phyloP scores from a whole-genome alignment of 768 basidiomycete genomes.

The Russula vinacea region DNA sequence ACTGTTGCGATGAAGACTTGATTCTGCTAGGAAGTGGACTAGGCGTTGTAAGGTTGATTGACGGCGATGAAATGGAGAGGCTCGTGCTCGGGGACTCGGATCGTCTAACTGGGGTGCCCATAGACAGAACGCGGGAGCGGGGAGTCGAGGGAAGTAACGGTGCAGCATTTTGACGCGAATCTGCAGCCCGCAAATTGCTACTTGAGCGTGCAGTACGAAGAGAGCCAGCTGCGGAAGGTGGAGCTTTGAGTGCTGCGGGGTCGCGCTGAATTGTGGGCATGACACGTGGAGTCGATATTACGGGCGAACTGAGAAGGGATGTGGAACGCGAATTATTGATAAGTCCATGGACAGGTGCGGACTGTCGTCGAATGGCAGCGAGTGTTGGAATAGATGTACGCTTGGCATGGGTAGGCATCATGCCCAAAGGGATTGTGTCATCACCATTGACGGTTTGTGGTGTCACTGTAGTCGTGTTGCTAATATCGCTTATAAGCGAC shows the following conservation, averaged over 20 bases:
- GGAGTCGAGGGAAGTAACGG: conserved; percentile 34
- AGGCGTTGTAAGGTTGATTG: conserved; percentile 23
- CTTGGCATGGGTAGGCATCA: conserved; percentile 44
- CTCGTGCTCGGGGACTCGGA: conserved; percentile 24
- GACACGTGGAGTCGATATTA: conserved; percentile 33
- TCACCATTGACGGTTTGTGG: conserved; percentile 30
- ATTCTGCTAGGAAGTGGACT: conserved; percentile 21
- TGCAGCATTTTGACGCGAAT: conserved; percentile 27
- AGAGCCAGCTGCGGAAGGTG: conserved; percentile 35
- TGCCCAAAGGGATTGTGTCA: conserved; percentile 18
- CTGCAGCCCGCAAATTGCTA: conserved; percentile 28
- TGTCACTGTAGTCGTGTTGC: conserved; percentile 47
- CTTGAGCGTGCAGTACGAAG: conserved; percentile 33
- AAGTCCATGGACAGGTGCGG: conserved; percentile 28
- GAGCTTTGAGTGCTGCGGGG: conserved; percentile 21
- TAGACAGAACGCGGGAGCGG: conserved; percentile 46
- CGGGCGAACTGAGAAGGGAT: conserved; percentile 33
- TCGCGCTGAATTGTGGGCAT: conserved; percentile 22
- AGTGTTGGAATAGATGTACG: conserved; percentile 34
- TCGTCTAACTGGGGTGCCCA: conserved; percentile 40
- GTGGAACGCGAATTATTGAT: conserved; percentile 32
- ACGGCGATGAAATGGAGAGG: conserved; percentile 29
- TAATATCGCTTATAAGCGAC: conserved; percentile 42
- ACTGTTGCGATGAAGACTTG: conserved; percentile 22
- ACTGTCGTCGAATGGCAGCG: conserved; percentile 31